These are phyloP conservation scores for Cystofilobasidium bisporidii DNA, from an alignment of 768 basidiomycete genomes.

Conservation along the genomic window DNA sequence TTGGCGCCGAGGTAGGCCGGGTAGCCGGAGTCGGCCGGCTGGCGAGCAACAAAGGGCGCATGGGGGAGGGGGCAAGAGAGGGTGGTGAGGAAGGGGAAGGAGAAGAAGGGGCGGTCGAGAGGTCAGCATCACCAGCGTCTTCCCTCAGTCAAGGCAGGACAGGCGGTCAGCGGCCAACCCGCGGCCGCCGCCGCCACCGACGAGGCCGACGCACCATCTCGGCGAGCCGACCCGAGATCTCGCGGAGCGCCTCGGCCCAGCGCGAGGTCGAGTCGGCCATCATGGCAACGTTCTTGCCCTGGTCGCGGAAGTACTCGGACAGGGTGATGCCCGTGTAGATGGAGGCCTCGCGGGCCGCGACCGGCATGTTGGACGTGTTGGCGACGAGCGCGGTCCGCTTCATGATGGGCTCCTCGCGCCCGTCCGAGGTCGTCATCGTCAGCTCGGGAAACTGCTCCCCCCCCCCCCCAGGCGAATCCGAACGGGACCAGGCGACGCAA, in stretches of 20 bases:
- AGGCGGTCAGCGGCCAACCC: no score
- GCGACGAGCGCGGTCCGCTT: slow-evolving; percentile 98
- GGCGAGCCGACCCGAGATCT: slow-evolving; percentile 96
- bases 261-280: slow-evolving; percentile 94
- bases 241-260: slow-evolving; percentile 98
- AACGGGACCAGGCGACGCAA: no score
- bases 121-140: no score
- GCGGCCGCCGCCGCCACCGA: no score
- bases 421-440: slow-evolving; percentile 76
- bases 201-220: no score
- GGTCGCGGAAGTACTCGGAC: slow-evolving; percentile 99
- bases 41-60: no score
- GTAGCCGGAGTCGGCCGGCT: slow-evolving; percentile 98
- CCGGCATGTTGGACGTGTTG: slow-evolving; percentile 99
- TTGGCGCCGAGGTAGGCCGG: slow-evolving; percentile 95
- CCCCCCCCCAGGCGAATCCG: slow-evolving; percentile 45
- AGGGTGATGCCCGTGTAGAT: slow-evolving; percentile 99
- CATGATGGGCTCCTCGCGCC: slow-evolving; percentile 97
- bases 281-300: slow-evolving; percentile 95
- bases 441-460: slow-evolving; percentile 60
- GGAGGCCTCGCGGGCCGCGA: slow-evolving; percentile 96
- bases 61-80: no score
- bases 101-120: no score
- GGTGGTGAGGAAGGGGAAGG: no score
- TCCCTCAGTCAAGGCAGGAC: no score